Conservation (phyloP, 768 basidiomycete species). For the Naganishia vishniacii region DNA sequence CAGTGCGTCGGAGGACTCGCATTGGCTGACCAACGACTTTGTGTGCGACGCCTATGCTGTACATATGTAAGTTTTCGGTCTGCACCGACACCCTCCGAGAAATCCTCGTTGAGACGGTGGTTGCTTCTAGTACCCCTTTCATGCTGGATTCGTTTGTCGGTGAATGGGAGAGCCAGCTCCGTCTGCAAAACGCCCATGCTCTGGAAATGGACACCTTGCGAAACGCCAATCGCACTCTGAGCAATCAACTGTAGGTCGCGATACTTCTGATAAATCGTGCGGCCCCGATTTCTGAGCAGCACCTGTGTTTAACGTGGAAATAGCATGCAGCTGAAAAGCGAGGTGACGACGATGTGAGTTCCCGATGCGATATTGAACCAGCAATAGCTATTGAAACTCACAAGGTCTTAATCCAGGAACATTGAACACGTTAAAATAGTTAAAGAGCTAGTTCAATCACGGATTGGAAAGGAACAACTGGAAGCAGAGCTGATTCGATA, state of each 20-base stretch:
- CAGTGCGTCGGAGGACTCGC: constrained; percentile 43
- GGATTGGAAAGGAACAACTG: constrained; percentile 83
- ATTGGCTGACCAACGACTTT: constrained; percentile 70
- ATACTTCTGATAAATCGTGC: too few species aligned
- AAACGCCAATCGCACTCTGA: constrained; percentile 68
- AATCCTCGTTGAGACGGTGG: too few species aligned
- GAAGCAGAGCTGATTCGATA: constrained; percentile 91
- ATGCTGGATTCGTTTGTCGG: constrained; percentile 86
- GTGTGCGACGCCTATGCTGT: constrained; percentile 79
- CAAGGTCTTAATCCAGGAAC: constrained; percentile 39
- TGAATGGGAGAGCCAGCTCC: constrained; percentile 77
- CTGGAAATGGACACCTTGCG: constrained; percentile 75
- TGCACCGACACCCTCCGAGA: too few species aligned
- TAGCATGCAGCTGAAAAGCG: constrained; percentile 70
- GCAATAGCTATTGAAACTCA: not conserved
- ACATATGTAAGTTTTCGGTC: constrained; percentile 60
- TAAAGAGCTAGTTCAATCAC: constrained; percentile 80
- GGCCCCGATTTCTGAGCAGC: too few species aligned
- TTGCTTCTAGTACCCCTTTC: constrained; percentile 64
- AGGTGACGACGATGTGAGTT: constrained; percentile 54
- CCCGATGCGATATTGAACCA: constrained; percentile 55
- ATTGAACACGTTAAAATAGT: constrained; percentile 48
- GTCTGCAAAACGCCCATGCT: constrained; percentile 73
- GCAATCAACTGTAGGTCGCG: constrained; percentile 67
- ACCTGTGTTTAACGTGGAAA: too few species aligned